Evolutionary conservation across 2,329 filamentous ascomycete genomes (phyloP).

Genomic region (Leptographium procerum): DNA sequence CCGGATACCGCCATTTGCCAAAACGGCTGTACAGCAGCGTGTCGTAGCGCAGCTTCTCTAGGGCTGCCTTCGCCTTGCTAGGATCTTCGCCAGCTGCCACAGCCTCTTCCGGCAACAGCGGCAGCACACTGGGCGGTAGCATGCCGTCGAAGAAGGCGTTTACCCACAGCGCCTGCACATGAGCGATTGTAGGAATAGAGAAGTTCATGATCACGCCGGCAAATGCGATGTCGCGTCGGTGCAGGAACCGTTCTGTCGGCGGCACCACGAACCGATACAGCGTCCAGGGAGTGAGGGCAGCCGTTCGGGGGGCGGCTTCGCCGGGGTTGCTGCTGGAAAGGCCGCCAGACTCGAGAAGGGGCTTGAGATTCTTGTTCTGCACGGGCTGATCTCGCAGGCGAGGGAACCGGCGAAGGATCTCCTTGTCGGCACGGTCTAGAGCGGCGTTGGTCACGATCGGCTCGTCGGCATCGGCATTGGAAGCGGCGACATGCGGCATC

Average conservation of each 20-base stretch:
- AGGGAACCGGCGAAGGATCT: slow-evolving; percentile 43
- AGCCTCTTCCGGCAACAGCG: slow-evolving; percentile 7
- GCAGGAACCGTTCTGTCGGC: slow-evolving; percentile 24
- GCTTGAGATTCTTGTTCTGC: slow-evolving; percentile 32
- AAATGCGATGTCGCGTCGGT: slow-evolving; percentile 32
- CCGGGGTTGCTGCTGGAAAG: slow-evolving; percentile 20
- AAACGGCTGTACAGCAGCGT: slow-evolving; percentile 57
- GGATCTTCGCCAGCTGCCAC: slow-evolving; percentile 10
- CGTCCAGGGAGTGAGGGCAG: slow-evolving; percentile 25
- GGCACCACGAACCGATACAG: slow-evolving; percentile 38
- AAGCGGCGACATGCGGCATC: slow-evolving; percentile 27
- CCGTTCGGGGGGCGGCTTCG: slow-evolving; percentile 20
- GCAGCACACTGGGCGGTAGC: slow-evolving; percentile 23
- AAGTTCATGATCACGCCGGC: slow-evolving; percentile 32
- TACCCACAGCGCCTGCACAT: slow-evolving; percentile 49
- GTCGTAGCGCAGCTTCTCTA: slow-evolving; percentile 36
- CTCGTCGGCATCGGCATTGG: slow-evolving; percentile 12
- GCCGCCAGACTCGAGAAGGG: slow-evolving; percentile 28
- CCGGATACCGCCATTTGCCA: slow-evolving; percentile 57
- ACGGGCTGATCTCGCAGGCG: slow-evolving; percentile 39
- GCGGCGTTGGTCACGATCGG: not conserved
- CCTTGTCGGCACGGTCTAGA: slow-evolving; percentile 31
- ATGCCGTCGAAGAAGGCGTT: slow-evolving; percentile 49
- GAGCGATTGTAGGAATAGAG: slow-evolving; percentile 27
- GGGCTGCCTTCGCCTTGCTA: slow-evolving; percentile 20